Base-by-base conservation (phyloP, 108 stramenopile genomes). In the Bacterosira constricta region DNA sequence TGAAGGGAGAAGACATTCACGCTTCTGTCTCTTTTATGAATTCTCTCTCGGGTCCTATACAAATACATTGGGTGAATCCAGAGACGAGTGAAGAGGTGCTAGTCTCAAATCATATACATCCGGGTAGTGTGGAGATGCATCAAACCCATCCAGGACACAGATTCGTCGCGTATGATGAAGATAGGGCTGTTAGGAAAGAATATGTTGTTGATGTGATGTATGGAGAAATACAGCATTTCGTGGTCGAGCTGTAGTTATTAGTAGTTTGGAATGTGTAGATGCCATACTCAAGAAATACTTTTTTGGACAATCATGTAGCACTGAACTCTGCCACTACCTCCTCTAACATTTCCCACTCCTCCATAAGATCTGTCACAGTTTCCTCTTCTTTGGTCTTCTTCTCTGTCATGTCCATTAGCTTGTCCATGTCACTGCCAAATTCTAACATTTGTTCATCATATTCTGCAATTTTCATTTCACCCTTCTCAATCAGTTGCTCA, bases 261-360 rank as follows among this genome's bases (percentile, higher is more conserved):
- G 10, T 7, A 1, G 17, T 42, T 42, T 4, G 41, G 6, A 3
- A 42, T 42, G 6, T 42, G 12, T n/a, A n/a, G n/a, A n/a, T n/a
- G n/a, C n/a, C n/a, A n/a, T n/a, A n/a, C n/a, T n/a, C n/a, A n/a
- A n/a, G n/a, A n/a, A n/a, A n/a, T n/a, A n/a, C n/a, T n/a, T n/a
- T n/a, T n/a, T n/a, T n/a, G n/a, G n/a, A n/a, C n/a, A 17, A 0
- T 63, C 35, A 58, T 34, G 20, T 46, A 36, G n/a, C 44, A 47
- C 35, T 37, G 66, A 84, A 66, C 47, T 87, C 78, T 37, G 78
- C 75, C 60, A 91, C 18, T 1, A 91, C 56, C 10, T 67, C 71
- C 66, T 94, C 92, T 20, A 94, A 60, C 38, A 83, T 78, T 63
- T 94, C 92, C 92, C 92, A 94, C 62, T 94, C 92, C 41, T 88